Evolutionary conservation across 2,329 filamentous ascomycete genomes (phyloP), one percentile per base, ranked within the genome.

Genomic region (Arachnomyces sp.): DNA sequence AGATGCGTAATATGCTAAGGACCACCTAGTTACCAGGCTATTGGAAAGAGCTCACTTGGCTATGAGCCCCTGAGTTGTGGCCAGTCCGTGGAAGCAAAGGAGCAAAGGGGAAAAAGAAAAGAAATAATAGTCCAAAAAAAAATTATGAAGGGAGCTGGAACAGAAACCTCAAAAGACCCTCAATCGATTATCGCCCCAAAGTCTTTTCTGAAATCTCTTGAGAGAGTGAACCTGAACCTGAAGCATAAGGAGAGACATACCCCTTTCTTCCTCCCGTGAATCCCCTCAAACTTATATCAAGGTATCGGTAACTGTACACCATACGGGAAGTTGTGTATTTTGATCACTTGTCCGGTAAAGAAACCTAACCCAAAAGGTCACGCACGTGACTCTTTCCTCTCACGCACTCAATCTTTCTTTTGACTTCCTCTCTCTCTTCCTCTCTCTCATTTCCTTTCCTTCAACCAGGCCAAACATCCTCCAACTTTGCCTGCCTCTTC

Each of bases 41-140:
- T 25, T 25, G 21, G 21, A 25, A 25, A 25, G 21, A 25, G 21
- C 21, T 25, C 9, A 25, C 21, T 25, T 25, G 21, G 21, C 21
- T 9, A 5, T 25, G 21, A 25, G 9, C 21, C 9, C 21, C 21
- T 25, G 21, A 25, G 21, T 36, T 36, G 38, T 35, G 13, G 21
- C 12, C 16, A 39, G 39, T 49, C 47, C 43, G 50, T 47, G 37
- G 42, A 46, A 46, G 45, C 47, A 37, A 35, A 35, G 17, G 21
- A 17, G 12, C 33, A 35, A 5, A 35, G 15, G 17, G 21, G 21
- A 35, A 7, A 35, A 17, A 15, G 17, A 18, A 35, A 35, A 17
- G 17, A 35, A 17, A 35, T 12, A 35, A 17, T 7, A 35, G 17
- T 37, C 31, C 14, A 4, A 31, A 36, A 36, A 33, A n/a, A 36